A percentile compares a stretch with the other conserved stretches of the same genome.
Conservation (phyloP, 176 grass and related monocot genomes). For the Aegilops umbellulata region DNA sequence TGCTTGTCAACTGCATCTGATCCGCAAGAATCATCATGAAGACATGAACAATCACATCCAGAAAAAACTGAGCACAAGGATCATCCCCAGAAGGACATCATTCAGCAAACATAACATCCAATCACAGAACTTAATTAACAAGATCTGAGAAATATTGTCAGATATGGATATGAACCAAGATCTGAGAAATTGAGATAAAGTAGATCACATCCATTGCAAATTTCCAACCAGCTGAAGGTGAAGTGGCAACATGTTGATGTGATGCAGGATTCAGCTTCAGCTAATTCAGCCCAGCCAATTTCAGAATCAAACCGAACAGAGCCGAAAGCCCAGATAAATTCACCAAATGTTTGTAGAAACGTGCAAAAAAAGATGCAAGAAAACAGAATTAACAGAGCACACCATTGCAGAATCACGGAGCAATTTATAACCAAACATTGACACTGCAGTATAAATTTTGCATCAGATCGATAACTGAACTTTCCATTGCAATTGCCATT, state of each 20-base stretch:
- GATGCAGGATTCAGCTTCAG: background rate
- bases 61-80: background rate
- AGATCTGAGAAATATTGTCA: too few species aligned
- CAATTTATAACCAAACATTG: too few species aligned
- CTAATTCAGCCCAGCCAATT: background rate
- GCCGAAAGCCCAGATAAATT: background rate
- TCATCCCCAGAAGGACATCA: background rate
- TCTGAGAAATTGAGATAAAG: too few species aligned
- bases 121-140: too few species aligned
- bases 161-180: too few species aligned
- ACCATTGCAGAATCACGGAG: too few species aligned
- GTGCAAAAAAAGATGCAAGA: too few species aligned
- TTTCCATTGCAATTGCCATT: too few species aligned
- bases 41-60: too few species aligned
- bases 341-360: background rate
- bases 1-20: background rate
- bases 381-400: too few species aligned
- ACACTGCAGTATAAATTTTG: too few species aligned
- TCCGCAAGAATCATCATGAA: background rate
- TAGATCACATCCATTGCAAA: background rate
- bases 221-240: background rate
- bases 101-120: background rate
- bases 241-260: background rate
- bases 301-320: background rate
- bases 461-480: too few species aligned